phyloP scores from a whole-genome alignment of 306 rosid species.

The Malus asiatica region DNA sequence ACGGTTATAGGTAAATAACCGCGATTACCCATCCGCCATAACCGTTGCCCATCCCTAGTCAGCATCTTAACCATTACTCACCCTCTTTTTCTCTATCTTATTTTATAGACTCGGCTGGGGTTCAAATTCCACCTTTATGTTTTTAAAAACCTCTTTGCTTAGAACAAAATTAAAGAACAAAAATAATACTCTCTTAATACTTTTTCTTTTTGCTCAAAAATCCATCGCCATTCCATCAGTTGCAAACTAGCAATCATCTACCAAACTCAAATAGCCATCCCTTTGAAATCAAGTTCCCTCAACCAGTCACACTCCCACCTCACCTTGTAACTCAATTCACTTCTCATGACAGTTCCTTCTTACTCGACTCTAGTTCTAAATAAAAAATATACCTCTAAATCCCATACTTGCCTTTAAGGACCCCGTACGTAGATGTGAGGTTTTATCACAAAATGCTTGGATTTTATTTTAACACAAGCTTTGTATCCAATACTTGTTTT shows the following conservation, averaged over 20 bases:
- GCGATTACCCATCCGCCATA: no score
- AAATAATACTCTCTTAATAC: not conserved
- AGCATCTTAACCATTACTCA: no score
- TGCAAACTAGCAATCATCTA: conserved; percentile 29
- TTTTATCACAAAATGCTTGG: no score
- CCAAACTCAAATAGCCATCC: conserved; percentile 35
- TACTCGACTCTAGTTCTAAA: not conserved
- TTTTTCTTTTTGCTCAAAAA: not conserved
- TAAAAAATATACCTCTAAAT: not conserved
- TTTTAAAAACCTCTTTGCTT: not conserved
- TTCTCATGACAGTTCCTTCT: not conserved
- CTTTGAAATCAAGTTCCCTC: conserved; percentile 47
- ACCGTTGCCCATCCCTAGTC: no score
- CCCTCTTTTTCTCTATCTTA: no score
- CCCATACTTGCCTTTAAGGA: not conserved
- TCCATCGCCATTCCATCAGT: conserved; percentile 5
- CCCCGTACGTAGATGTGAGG: not conserved
- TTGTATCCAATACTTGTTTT: no score
- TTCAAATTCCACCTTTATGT: not conserved
- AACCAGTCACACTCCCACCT: conserved; percentile 12
- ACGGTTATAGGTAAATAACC: no score
- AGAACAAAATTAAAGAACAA: not conserved
- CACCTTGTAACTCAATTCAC: not conserved
- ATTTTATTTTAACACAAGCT: no score
- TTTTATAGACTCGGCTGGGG: not conserved